phyloP scores from a whole-genome alignment of 768 basidiomycete genomes.

The Pleurotus platypus region DNA sequence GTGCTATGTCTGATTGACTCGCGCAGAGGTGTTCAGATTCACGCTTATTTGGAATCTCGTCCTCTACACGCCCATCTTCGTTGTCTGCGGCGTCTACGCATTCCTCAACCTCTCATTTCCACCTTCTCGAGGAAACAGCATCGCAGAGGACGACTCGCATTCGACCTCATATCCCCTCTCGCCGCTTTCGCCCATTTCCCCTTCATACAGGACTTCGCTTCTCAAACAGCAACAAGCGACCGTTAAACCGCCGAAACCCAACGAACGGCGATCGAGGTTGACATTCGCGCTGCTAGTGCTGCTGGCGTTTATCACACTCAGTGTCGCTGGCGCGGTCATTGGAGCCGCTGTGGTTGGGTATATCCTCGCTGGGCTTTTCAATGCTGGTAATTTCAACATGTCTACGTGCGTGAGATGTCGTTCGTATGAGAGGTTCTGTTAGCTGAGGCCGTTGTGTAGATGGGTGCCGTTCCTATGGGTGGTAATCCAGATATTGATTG shows the following conservation, averaged over 20 bases:
- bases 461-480: slow-evolving; percentile 47
- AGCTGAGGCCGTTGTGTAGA: slow-evolving; percentile 15
- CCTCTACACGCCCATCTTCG: slow-evolving; percentile 48
- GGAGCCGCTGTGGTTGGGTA: slow-evolving; percentile 44
- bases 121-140: slow-evolving; percentile 20
- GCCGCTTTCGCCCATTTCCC: slow-evolving; percentile 11
- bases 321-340: slow-evolving; percentile 43
- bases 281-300: slow-evolving; percentile 45
- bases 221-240: not conserved
- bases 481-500: slow-evolving; percentile 36
- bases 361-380: slow-evolving; percentile 40
- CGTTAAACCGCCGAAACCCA: slow-evolving; percentile 21
- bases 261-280: slow-evolving; percentile 41
- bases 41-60: slow-evolving; percentile 51
- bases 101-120: slow-evolving; percentile 52
- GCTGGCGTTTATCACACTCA: slow-evolving; percentile 34
- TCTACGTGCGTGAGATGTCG: slow-evolving; percentile 35
- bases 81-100: slow-evolving; percentile 44
- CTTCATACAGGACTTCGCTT: not conserved
- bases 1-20: no score
- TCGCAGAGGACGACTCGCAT: slow-evolving; percentile 5
- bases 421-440: no score
- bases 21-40: slow-evolving; percentile 46
- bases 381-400: slow-evolving; percentile 43
- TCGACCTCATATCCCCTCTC: slow-evolving; percentile 13